phyloP scores from a whole-genome alignment of 305 asterid genomes.

The Fraxinus latifolia region DNA sequence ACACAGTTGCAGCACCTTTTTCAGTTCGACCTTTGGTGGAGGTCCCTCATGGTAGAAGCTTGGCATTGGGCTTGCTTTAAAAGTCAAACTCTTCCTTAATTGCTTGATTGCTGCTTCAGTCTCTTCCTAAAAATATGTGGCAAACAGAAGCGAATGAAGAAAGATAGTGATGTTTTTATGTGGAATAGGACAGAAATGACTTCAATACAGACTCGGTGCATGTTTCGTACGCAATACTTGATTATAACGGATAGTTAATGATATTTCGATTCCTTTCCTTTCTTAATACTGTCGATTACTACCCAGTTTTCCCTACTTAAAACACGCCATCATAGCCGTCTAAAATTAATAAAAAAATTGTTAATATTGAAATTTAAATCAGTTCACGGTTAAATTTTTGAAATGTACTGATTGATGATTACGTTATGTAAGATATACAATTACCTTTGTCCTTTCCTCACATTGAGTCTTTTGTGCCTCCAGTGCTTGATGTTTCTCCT shows the following conservation, averaged over 20 bases:
- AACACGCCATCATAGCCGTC: neutral
- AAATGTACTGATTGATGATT: neutral
- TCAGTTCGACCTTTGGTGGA: constrained; percentile 62
- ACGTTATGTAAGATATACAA: neutral
- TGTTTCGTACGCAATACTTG: neutral
- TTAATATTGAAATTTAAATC: neutral
- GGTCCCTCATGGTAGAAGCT: constrained; percentile 77
- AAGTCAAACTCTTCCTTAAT: constrained; percentile 50
- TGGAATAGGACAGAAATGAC: neutral
- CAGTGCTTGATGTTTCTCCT: constrained; percentile 72
- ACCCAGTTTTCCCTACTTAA: neutral
- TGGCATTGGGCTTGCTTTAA: constrained; percentile 77
- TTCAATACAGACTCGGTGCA: neutral
- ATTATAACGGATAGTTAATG: neutral
- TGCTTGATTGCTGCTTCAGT: constrained; percentile 60
- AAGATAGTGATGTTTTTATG: neutral
- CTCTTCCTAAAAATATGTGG: constrained; percentile 45
- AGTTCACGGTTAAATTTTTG: neutral
- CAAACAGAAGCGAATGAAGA: neutral
- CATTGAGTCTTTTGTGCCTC: constrained; percentile 53
- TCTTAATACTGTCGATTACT: neutral
- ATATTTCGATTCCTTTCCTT: neutral
- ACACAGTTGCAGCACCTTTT: constrained; percentile 43
- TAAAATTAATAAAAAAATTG: neutral
- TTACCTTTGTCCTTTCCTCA: constrained; percentile 70